A percentile compares a stretch with the other conserved stretches of the same genome.
phyloP scores from a whole-genome alignment of 164 flowering plant genomes.

The Stephania japonica region DNA sequence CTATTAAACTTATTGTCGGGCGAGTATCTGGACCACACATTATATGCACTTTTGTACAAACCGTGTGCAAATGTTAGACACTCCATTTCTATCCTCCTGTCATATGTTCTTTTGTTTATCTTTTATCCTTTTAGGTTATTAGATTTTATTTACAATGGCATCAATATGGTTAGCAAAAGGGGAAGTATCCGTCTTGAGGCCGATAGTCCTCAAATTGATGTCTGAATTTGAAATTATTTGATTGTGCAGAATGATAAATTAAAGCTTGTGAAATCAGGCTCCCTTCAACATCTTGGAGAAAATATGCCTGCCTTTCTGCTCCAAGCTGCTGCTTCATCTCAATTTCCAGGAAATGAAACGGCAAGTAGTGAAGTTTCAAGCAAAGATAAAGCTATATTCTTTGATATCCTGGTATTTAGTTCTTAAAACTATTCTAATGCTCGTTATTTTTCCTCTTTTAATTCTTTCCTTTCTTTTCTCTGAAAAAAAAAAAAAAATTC shows the following conservation, averaged over 20 bases:
- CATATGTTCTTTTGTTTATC: not conserved
- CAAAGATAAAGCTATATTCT: conserved; percentile 50
- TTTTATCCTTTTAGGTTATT: not conserved
- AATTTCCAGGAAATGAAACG: conserved; percentile 36
- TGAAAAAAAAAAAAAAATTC: too few relatives aligned
- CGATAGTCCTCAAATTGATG: not conserved
- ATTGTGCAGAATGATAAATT: conserved; percentile 84
- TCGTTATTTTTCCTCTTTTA: not conserved
- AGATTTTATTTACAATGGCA: not conserved
- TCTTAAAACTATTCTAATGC: not conserved
- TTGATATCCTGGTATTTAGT: conserved; percentile 77
- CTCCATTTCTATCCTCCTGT: not conserved
- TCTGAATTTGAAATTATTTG: conserved; percentile 4
- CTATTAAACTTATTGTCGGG: too few relatives aligned
- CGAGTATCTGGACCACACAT: too few relatives aligned
- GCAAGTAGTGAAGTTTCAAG: conserved; percentile 22
- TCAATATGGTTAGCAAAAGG: not conserved
- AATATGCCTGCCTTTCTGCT: conserved; percentile 89
- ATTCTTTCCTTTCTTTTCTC: too few relatives aligned
- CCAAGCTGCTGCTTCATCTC: conserved; percentile 53
- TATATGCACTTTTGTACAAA: too few relatives aligned
- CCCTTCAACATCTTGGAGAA: conserved; percentile 98
- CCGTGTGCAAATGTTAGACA: not conserved
- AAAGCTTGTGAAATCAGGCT: conserved; percentile 75
- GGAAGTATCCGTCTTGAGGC: not conserved